phyloP scores from a whole-genome alignment of 768 basidiomycete species.

The Cystobasidium tubakii region DNA sequence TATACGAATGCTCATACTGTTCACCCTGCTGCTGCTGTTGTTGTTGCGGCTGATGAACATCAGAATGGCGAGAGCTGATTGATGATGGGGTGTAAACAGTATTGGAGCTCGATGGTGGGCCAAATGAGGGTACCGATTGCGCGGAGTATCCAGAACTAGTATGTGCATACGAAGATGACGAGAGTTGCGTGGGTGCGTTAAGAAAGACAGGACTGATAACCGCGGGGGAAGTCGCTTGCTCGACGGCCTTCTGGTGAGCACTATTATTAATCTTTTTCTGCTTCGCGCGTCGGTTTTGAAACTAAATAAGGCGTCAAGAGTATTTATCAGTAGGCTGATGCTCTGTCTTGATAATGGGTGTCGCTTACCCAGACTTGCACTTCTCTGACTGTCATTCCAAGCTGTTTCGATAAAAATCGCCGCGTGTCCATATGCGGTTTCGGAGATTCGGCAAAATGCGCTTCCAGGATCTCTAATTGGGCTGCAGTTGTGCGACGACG shows the following conservation, averaged over 20 bases:
- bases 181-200: background rate
- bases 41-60: background rate
- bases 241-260: background rate
- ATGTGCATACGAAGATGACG: background rate
- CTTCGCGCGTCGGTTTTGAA: conserved; percentile 45
- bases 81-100: background rate
- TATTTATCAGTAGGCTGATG: too few relatives aligned
- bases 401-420: conserved; percentile 69
- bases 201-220: background rate
- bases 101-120: background rate
- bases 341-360: background rate
- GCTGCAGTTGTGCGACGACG: conserved; percentile 66
- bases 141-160: background rate
- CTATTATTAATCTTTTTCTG: conserved; percentile 41
- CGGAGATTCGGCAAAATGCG: conserved; percentile 75
- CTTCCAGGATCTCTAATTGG: conserved; percentile 83
- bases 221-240: background rate
- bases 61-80: background rate
- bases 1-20: background rate
- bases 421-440: conserved; percentile 75
- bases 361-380: conserved; percentile 68
- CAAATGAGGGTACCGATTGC: background rate
- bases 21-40: background rate
- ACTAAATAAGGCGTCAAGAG: conserved; percentile 35
- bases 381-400: conserved; percentile 85